Conservation (phyloP, 306 rosid genomes). For the Dalbergia cochinchinensis region DNA sequence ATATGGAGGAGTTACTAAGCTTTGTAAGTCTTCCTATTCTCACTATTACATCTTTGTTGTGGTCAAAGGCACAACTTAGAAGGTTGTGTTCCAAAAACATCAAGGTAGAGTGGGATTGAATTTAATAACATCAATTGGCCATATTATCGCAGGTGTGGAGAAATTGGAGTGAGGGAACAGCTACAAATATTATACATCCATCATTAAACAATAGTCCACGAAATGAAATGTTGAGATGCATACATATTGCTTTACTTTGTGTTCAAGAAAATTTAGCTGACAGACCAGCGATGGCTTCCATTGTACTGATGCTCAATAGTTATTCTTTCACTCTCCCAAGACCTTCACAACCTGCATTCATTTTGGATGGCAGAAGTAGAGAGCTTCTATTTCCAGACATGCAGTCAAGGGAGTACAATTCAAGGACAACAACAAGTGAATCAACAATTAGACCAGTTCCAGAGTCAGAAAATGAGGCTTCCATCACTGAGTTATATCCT, state of each 20-base stretch:
- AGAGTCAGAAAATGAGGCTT: neutral
- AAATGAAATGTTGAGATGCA: conserved; percentile 56
- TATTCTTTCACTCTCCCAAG: conserved; percentile 17
- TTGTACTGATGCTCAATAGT: conserved; percentile 47
- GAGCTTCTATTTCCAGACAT: neutral
- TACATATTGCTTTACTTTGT: conserved; percentile 68
- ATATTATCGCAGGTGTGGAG: conserved; percentile 59
- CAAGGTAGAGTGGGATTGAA: neutral
- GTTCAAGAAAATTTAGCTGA: conserved; percentile 57
- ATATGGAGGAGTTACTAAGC: conserved; percentile 20
- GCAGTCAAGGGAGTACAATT: neutral
- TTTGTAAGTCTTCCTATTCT: conserved; percentile 46
- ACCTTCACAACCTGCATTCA: conserved; percentile 43
- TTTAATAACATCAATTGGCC: neutral
- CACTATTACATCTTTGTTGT: neutral
- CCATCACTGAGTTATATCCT: conserved; percentile 39
- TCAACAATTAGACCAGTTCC: neutral
- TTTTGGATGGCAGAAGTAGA: neutral
- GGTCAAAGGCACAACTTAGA: neutral
- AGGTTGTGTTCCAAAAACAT: no score
- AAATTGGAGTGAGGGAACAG: conserved; percentile 59
- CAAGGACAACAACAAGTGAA: neutral
- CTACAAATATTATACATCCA: conserved; percentile 50
- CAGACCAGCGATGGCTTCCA: conserved; percentile 49
- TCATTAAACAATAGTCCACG: neutral